Percentiles rank a stretch among this genome's conserved stretches.
Evolutionary conservation across 2,329 filamentous ascomycete species (phyloP).

Genomic region (Ustilaginoidea virens): DNA sequence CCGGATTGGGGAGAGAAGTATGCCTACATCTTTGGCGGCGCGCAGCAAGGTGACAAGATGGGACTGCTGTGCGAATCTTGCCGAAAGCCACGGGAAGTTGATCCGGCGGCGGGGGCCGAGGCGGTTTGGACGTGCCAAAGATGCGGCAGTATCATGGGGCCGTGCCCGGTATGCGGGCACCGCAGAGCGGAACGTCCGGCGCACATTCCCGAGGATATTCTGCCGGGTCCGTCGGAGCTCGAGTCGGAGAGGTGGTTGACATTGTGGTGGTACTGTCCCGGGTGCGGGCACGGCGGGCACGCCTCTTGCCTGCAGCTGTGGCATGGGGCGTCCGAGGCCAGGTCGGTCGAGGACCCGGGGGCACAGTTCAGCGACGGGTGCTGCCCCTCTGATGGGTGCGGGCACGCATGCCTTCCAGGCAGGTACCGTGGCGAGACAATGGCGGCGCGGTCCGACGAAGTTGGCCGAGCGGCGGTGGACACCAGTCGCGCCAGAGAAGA

Average conservation of each 20-base stretch:
- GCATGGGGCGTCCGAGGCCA: constrained; percentile 27
- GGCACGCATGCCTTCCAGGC: constrained; percentile 46
- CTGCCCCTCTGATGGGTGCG: constrained; percentile 50
- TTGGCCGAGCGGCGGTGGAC: constrained; percentile 31
- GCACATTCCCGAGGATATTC: constrained; percentile 16
- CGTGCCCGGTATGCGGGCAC: constrained; percentile 44
- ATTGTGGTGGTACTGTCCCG: constrained; percentile 49
- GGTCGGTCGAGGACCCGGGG: constrained; percentile 8
- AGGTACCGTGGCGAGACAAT: constrained; percentile 34
- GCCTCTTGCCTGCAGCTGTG: constrained; percentile 42
- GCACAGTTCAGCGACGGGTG: constrained; percentile 35
- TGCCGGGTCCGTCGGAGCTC: constrained; percentile 11
- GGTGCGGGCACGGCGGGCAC: constrained; percentile 48
- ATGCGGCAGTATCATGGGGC: constrained; percentile 35
- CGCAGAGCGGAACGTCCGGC: constrained; percentile 30
- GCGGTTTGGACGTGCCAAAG: constrained; percentile 44
- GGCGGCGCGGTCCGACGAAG: constrained; percentile 32
- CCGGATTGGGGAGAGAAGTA: constrained; percentile 40
- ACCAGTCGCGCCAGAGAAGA: constrained; percentile 14
- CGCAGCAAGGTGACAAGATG: constrained; percentile 38
- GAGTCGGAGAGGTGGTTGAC: constrained; percentile 13
- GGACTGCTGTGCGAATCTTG: constrained; percentile 40
- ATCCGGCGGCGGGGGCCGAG: constrained; percentile 25
- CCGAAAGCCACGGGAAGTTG: constrained; percentile 38
- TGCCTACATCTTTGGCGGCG: constrained; percentile 33